Conservation (phyloP, 257 asterid species). For the Galeopsis tetrahit region DNA sequence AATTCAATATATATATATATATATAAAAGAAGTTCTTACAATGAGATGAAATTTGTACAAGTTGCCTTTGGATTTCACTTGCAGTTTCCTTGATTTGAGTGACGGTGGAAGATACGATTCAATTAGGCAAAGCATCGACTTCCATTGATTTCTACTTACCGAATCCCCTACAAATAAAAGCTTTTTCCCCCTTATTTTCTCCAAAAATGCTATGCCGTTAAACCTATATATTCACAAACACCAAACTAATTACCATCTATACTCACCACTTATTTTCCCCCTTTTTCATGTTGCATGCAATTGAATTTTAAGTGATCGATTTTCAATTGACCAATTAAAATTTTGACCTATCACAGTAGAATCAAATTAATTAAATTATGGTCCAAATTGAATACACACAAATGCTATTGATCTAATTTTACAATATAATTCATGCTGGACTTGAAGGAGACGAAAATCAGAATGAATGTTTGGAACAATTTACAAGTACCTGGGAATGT, state of each 20-base stretch:
- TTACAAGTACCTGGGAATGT: constrained; percentile 53
- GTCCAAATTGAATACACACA: no score
- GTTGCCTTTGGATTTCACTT: constrained; percentile 37
- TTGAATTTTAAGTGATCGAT: no score
- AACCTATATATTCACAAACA: constrained; percentile 21
- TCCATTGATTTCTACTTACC: constrained; percentile 62
- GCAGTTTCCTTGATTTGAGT: constrained; percentile 29
- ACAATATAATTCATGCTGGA: no score
- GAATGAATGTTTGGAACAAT: background rate
- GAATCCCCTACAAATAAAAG: constrained; percentile 73
- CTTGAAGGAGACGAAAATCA: no score
- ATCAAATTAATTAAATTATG: no score
- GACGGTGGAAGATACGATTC: constrained; percentile 51
- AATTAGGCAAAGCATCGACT: constrained; percentile 63
- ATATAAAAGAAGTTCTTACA: constrained; percentile 40
- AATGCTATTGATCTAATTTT: no score
- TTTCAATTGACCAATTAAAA: no score
- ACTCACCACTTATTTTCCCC: no score
- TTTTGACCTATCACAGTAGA: no score
- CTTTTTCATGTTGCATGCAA: no score
- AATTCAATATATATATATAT: background rate
- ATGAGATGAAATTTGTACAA: constrained; percentile 43
- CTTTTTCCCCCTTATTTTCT: constrained; percentile 65
- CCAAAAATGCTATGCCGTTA: constrained; percentile 58
- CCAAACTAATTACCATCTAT: background rate